Evolutionary conservation across 495 filamentous ascomycete species (phyloP), one percentile per base, ranked within the genome.

Genomic region (Penicillium cataractarum): DNA sequence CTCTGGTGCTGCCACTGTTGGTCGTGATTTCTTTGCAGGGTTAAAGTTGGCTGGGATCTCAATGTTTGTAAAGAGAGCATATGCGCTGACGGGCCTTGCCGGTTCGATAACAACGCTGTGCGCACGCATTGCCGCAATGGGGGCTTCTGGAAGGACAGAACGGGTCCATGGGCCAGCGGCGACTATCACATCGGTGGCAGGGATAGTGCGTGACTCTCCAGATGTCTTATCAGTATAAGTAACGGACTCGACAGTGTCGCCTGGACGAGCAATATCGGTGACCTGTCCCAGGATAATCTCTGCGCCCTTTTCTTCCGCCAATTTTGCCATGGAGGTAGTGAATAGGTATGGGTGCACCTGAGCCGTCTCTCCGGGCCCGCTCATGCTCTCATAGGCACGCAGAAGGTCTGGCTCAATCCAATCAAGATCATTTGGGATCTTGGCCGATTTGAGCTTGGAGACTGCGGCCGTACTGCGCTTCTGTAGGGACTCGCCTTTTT

Each of bases 341-440:
- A 99, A 97, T 24, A 90, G 87, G 69, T 91, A 92, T 2, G 95
- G 95, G 73, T 98, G 95, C 6, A 98, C 95, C 72, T 98, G 95
- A 3, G 95, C 92, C 2, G 95, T 98, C 40, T 87, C 89, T 5
- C 84, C 84, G 0, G 89, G 89, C 5, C 82, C 79, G 8, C 92
- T 92, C 92, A 98, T 97, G 68, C 89, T 86, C 40, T 91, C 87
- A 68, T 97, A 99, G 15, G 81, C 78, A 35, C 79, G 79, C 19
- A 96, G 67, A 31, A 86, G 74, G 6, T 89, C 86, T 12, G 84
- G 77, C 57, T 88, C 81, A 55, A 99, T 80, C 96, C 96, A 99
- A 71, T 97, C 89, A 51, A 99, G 79, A 68, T 96, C 93, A 46
- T 84, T 64, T 0, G 95, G 95, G 9, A 96, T 74, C 33, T 82